These are phyloP conservation scores for Solanum medicagineum DNA, from an alignment of 257 asterid genomes.

Conservation along the genomic window DNA sequence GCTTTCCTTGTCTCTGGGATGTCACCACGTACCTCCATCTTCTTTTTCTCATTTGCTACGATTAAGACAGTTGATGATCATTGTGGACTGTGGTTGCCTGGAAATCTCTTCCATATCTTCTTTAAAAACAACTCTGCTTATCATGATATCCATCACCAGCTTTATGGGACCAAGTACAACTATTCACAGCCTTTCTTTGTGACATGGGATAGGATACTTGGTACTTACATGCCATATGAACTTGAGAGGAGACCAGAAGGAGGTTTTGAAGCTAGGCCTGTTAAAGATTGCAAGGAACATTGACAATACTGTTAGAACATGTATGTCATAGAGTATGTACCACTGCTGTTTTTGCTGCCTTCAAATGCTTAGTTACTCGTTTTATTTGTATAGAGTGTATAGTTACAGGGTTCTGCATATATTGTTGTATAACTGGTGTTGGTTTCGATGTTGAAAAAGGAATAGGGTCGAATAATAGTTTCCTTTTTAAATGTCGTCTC, in stretches of 20 bases:
- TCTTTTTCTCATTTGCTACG: constrained; percentile 89
- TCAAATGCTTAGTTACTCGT: constrained; percentile 13
- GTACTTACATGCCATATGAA: constrained; percentile 81
- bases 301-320: constrained; percentile 8
- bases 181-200: constrained; percentile 92
- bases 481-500: background rate
- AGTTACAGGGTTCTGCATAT: constrained; percentile 9
- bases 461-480: background rate
- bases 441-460: constrained; percentile 10
- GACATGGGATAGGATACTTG: constrained; percentile 73
- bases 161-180: constrained; percentile 71
- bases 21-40: constrained; percentile 79
- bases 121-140: constrained; percentile 81
- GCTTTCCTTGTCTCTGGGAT: constrained; percentile 82
- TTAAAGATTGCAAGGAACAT: constrained; percentile 48
- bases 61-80: constrained; percentile 87
- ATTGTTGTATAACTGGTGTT: constrained; percentile 28
- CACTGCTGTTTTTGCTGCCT: constrained; percentile 6
- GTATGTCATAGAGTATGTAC: constrained; percentile 19
- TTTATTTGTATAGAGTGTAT: constrained; percentile 39
- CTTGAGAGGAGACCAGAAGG: constrained; percentile 62
- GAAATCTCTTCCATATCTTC: constrained; percentile 63
- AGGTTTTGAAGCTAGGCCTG: constrained; percentile 72
- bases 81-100: constrained; percentile 87
- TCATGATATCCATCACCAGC: constrained; percentile 90